Conservation (phyloP, 441 rosid genomes). For the Melastoma candidum region DNA sequence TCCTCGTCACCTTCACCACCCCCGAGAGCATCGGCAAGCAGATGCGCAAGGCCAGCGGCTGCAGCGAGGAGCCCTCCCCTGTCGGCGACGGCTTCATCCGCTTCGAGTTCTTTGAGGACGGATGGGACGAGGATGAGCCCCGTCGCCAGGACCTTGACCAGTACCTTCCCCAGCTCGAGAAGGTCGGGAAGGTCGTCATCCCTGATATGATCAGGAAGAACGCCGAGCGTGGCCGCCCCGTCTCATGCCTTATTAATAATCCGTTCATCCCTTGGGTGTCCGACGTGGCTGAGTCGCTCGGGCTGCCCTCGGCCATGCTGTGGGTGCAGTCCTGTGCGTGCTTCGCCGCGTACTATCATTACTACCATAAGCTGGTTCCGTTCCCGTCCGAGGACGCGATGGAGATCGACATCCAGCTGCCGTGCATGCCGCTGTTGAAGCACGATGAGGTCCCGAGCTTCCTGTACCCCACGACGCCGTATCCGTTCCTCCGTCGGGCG, state of each 20-base stretch:
- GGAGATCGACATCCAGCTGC: constrained; percentile 48
- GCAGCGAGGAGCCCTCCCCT: constrained; percentile 29
- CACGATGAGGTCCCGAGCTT: constrained; percentile 68
- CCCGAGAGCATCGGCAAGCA: constrained; percentile 35
- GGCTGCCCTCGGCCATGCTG: constrained; percentile 69
- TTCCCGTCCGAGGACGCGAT: constrained; percentile 49
- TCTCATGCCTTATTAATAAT: constrained; percentile 65
- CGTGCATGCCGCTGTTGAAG: constrained; percentile 55
- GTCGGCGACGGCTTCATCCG: constrained; percentile 55
- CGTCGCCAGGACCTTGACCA: constrained; percentile 30
- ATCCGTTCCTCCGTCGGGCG: constrained; percentile 26
- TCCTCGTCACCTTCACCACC: constrained; percentile 57
- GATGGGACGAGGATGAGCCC: constrained; percentile 45
- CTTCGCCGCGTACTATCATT: constrained; percentile 53
- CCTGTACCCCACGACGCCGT: constrained; percentile 45
- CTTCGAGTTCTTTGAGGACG: constrained; percentile 57
- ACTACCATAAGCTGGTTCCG: constrained; percentile 28
- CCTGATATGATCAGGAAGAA: constrained; percentile 31
- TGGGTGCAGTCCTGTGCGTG: constrained; percentile 85
- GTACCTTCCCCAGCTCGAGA: constrained; percentile 42
- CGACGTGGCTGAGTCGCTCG: constrained; percentile 53
- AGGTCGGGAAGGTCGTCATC: constrained; percentile 29
- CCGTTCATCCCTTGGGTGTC: constrained; percentile 83
- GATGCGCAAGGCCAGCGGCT: constrained; percentile 35
- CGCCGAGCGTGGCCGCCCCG: constrained; percentile 42